Percentiles rank a stretch among this genome's conserved stretches.
These are phyloP conservation scores for Pythium guiyangense DNA, from an alignment of 352 stramenopile genomes.

Conservation along the genomic window DNA sequence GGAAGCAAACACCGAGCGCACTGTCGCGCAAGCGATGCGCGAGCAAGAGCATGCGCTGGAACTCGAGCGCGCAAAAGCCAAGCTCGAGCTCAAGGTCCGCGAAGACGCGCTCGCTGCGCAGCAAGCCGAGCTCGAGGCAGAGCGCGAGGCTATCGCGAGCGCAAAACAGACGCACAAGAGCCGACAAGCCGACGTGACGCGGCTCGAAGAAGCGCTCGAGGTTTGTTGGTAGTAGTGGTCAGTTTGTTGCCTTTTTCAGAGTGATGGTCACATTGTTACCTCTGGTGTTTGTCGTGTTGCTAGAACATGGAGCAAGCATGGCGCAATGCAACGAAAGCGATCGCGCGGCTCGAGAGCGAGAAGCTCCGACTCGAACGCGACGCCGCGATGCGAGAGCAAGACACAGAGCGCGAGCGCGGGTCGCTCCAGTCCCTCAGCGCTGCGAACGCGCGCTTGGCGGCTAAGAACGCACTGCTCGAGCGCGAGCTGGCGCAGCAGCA, in stretches of 20 bases:
- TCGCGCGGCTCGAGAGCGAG: constrained; percentile 16
- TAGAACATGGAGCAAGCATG: constrained; percentile 7
- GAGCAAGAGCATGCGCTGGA: constrained; percentile 50
- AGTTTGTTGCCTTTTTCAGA: neutral
- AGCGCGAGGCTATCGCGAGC: constrained; percentile 3
- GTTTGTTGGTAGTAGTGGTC: neutral
- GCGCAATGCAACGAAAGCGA: constrained; percentile 1
- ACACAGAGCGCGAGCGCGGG: constrained; percentile 4
- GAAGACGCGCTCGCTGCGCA: constrained; percentile 28
- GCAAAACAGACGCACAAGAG: constrained; percentile 10
- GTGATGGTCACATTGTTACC: neutral
- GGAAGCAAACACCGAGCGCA: constrained; percentile 39
- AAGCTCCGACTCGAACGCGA: constrained; percentile 18
- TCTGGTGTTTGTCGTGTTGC: neutral
- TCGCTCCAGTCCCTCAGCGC: constrained; percentile 11
- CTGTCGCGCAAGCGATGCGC: constrained; percentile 30
- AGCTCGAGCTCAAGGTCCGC: constrained; percentile 21
- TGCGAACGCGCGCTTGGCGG: constrained; percentile 17
- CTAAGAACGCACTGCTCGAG: constrained; percentile 18
- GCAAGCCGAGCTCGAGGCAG: constrained; percentile 14
- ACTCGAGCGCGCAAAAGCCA: constrained; percentile 32
- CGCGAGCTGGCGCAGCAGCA: constrained; percentile 19
- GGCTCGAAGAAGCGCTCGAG: constrained; percentile 13
- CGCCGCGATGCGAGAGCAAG: constrained; percentile 1
- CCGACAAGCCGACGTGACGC: constrained; percentile 5